A percentile compares a stretch with the other conserved stretches of the same genome.
phyloP scores from a whole-genome alignment of 345 rosid species.

The Stellera chamaejasme region DNA sequence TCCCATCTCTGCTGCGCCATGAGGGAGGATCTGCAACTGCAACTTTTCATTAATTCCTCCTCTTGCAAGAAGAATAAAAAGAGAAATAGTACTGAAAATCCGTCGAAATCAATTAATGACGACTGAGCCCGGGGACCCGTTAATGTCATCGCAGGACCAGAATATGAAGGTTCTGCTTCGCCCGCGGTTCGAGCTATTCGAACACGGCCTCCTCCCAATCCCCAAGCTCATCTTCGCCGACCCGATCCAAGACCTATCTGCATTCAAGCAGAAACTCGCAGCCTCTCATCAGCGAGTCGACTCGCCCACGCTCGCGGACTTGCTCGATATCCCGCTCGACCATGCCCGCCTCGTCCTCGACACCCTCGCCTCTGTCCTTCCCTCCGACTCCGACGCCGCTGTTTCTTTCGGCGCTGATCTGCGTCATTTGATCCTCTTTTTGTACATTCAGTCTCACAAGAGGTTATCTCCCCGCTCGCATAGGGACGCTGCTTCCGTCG shows the following conservation, averaged over 20 bases:
- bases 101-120: slow-evolving; percentile 8
- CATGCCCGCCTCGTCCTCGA: slow-evolving; percentile 75
- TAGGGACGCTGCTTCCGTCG: slow-evolving; percentile 80
- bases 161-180: slow-evolving; percentile 44
- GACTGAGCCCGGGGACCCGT: slow-evolving; percentile 41
- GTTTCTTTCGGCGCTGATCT: slow-evolving; percentile 66
- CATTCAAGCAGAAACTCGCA: slow-evolving; percentile 49
- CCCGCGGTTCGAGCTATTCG: slow-evolving; percentile 75
- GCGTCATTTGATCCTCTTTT: slow-evolving; percentile 62
- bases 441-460: slow-evolving; percentile 86
- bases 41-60: slow-evolving; percentile 10
- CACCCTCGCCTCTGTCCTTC: slow-evolving; percentile 78
- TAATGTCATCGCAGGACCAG: slow-evolving; percentile 32
- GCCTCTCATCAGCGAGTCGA: slow-evolving; percentile 39
- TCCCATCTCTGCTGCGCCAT: background rate
- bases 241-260: slow-evolving; percentile 62
- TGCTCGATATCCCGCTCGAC: slow-evolving; percentile 75
- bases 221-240: slow-evolving; percentile 76
- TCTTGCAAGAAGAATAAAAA: background rate
- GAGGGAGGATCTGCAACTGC: slow-evolving; percentile 20
- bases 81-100: background rate
- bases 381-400: slow-evolving; percentile 47
- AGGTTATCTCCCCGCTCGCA: slow-evolving; percentile 74
- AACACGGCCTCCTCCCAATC: slow-evolving; percentile 88
- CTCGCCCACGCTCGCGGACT: slow-evolving; percentile 50